These are phyloP conservation scores for Tylopilus sp. DNA, from an alignment of 768 basidiomycete genomes.

Conservation along the genomic window DNA sequence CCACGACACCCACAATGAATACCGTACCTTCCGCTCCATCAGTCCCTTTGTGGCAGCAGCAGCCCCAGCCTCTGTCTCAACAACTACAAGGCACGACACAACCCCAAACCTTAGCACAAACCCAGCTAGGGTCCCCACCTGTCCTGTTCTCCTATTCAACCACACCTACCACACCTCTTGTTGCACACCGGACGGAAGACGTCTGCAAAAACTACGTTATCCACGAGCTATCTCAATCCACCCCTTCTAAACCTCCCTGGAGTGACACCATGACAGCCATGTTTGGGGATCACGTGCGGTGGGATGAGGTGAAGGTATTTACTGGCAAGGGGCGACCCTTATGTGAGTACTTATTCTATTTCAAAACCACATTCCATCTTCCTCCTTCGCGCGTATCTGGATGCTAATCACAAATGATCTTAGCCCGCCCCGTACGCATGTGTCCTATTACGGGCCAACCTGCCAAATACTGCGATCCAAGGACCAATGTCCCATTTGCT, in stretches of 20 bases:
- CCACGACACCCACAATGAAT: not conserved
- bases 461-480: slow-evolving; percentile 79
- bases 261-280: slow-evolving; percentile 74
- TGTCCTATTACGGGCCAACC: slow-evolving; percentile 79
- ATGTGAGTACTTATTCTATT: slow-evolving; percentile 39
- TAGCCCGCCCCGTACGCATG: slow-evolving; percentile 55
- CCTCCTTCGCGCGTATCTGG: not conserved
- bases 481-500: slow-evolving; percentile 77
- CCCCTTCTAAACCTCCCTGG: slow-evolving; percentile 54
- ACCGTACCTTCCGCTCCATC: not conserved
- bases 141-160: slow-evolving; percentile 9
- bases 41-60: not conserved
- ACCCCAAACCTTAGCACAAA: not conserved
- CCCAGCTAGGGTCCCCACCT: slow-evolving; percentile 4
- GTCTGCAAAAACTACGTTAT: slow-evolving; percentile 69
- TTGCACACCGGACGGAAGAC: slow-evolving; percentile 42
- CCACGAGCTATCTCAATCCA: slow-evolving; percentile 53
- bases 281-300: slow-evolving; percentile 83
- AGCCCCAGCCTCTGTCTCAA: not conserved
- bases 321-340: slow-evolving; percentile 62
- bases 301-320: slow-evolving; percentile 69
- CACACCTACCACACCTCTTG: slow-evolving; percentile 8
- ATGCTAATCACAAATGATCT: not conserved
- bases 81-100: not conserved
- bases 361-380: no score